Base-by-base conservation (phyloP, 2,329 filamentous ascomycete genomes). In the Botrytis aclada region DNA sequence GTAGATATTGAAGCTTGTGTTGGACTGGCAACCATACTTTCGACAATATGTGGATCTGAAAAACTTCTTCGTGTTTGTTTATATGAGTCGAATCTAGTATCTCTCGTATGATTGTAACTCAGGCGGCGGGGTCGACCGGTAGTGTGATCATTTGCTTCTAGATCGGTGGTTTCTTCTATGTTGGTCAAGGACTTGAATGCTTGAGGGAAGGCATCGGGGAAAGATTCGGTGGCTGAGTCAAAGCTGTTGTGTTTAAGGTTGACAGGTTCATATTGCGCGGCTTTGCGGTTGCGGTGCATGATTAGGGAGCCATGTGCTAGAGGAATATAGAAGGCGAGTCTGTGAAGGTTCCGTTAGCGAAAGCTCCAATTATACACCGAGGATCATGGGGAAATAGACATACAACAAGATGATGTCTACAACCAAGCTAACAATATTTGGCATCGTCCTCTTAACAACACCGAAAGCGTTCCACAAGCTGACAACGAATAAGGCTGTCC, bases 221-320 rank as follows among this genome's bases (percentile, higher is more conserved):
- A 64, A 6, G 37, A 37, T n/a, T 63, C 71, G 14, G 32, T n/a
- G 8, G 37, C 29, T 4, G 43, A 47, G 29, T 43, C 37, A 29
- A 39, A 70, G 56, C 47, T 56, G 47, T 14, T 32, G 9, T 60
- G 43, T 43, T 72, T 72, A 16, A 37, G n/a, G 18, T 70, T 25
- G 41, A 72, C 66, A 22, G 45, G 65, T 12, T 61, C 56, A 58
- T 72, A 72, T 34, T 25, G 9, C 1, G 56, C 37, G 18, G 47
- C 64, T 34, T 66, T 73, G 32, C 74, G 75, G 34, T 58, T 43
- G 10, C 74, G 76, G 62, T 74, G 74, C 64, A 73, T 77, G 62
- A 80, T 76, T 3, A 76, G 54, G 3, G 74, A 73, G 47, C 76
- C 77, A 71, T 80, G 79, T 62, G 79, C 74, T 12, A 79, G 73